phyloP scores from a whole-genome alignment of 495 filamentous ascomycete species.

The Penicillium longicatenatum region DNA sequence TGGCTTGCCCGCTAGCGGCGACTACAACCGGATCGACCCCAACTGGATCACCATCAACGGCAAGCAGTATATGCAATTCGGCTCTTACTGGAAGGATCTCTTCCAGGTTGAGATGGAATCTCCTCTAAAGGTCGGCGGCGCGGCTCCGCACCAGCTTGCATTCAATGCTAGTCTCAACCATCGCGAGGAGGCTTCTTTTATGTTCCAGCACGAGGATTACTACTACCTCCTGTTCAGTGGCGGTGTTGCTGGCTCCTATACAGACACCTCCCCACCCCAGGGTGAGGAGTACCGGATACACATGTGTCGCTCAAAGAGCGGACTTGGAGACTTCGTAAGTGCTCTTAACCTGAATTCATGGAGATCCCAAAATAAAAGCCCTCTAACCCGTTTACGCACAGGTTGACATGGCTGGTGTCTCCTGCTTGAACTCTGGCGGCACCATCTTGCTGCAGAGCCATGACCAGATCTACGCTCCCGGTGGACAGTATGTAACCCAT shows the following conservation, averaged over 20 bases:
- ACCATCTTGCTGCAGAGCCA: constrained; percentile 64
- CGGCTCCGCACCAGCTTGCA: constrained; percentile 51
- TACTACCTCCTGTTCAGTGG: constrained; percentile 70
- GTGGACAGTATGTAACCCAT: constrained; percentile 54
- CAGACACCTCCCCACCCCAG: constrained; percentile 44
- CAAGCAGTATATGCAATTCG: constrained; percentile 61
- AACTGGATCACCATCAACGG: constrained; percentile 56
- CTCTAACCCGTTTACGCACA: constrained; percentile 11
- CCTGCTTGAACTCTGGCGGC: constrained; percentile 62
- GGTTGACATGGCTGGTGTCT: constrained; percentile 58
- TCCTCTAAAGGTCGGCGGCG: constrained; percentile 39
- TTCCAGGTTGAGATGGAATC: constrained; percentile 59
- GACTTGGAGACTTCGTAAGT: constrained; percentile 57
- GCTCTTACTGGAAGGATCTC: constrained; percentile 70
- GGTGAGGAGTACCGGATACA: constrained; percentile 69
- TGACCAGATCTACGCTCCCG: constrained; percentile 67
- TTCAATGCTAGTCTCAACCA: constrained; percentile 55
- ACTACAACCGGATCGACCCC: constrained; percentile 72
- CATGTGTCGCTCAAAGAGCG: constrained; percentile 58
- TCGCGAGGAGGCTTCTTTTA: constrained; percentile 59
- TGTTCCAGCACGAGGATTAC: constrained; percentile 56
- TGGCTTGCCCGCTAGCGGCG: constrained; percentile 50
- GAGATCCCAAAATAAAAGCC: neutral
- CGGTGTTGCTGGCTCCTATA: constrained; percentile 63
- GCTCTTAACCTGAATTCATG: neutral